Conservation (phyloP, 441 rosid species). For the Metrosideros polymorpha region DNA sequence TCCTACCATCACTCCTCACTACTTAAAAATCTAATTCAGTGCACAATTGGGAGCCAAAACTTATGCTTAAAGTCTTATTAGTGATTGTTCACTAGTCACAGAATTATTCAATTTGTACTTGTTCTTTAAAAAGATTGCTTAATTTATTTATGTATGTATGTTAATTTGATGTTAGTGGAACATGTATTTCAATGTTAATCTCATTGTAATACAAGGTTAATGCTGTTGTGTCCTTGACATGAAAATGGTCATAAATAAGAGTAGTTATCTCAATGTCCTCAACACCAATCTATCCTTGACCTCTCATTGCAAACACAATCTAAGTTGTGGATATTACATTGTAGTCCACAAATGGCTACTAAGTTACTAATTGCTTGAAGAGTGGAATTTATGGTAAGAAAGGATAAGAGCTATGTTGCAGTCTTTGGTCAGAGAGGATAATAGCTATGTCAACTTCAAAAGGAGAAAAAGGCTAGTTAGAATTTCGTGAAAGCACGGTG, state of each 20-base stretch:
- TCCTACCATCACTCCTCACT: conserved; percentile 13
- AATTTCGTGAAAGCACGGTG: neutral
- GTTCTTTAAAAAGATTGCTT: neutral
- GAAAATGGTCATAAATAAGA: neutral
- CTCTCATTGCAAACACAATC: neutral
- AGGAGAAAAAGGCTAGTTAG: neutral
- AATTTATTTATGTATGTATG: neutral
- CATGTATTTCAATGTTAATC: neutral
- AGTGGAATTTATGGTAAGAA: neutral
- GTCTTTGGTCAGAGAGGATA: neutral
- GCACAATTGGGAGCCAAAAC: no score
- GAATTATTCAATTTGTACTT: neutral
- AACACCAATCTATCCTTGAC: neutral
- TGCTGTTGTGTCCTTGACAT: neutral
- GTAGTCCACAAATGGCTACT: neutral
- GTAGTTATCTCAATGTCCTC: neutral
- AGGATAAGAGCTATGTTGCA: neutral
- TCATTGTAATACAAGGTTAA: neutral
- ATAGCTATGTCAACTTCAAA: neutral
- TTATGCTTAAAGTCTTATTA: no score
- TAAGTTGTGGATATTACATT: neutral
- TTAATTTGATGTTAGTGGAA: neutral
- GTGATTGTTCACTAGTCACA: neutral
- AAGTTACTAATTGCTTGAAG: neutral
- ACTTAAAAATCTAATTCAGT: neutral